phyloP scores from a whole-genome alignment of 1,139 yeast genomes.

The Hansenula lynferdii region DNA sequence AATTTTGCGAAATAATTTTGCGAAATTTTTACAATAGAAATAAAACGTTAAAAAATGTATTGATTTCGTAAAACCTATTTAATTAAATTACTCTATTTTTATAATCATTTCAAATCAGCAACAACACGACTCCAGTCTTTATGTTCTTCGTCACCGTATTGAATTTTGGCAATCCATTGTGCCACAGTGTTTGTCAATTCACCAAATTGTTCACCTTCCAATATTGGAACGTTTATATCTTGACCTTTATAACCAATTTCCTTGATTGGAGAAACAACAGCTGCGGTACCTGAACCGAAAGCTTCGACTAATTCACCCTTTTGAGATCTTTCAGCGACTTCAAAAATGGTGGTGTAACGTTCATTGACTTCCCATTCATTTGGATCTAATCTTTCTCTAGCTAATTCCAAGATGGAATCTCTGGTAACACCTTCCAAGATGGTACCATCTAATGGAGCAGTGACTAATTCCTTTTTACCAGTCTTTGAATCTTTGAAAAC shows the following conservation, averaged over 20 bases:
- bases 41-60: no score
- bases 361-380: constrained; percentile 78
- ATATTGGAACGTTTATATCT: constrained; percentile 69
- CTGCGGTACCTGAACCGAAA: constrained; percentile 97
- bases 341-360: constrained; percentile 76
- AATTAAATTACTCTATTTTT: no score
- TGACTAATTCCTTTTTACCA: constrained; percentile 87
- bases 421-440: constrained; percentile 96
- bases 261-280: constrained; percentile 90
- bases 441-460: constrained; percentile 97
- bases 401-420: constrained; percentile 75
- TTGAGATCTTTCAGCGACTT: constrained; percentile 70
- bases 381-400: constrained; percentile 66
- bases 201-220: constrained; percentile 76
- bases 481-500: constrained; percentile 66
- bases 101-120: constrained; percentile 27
- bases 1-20: no score
- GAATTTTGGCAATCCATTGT: constrained; percentile 82
- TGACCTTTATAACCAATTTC: constrained; percentile 77
- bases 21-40: no score
- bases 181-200: constrained; percentile 70
- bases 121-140: constrained; percentile 33
- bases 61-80: no score
- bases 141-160: constrained; percentile 76
- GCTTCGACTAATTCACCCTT: constrained; percentile 89